These are phyloP conservation scores for Saccharomycopsis phalli DNA, from an alignment of 1,139 yeast species.

Conservation along the genomic window DNA sequence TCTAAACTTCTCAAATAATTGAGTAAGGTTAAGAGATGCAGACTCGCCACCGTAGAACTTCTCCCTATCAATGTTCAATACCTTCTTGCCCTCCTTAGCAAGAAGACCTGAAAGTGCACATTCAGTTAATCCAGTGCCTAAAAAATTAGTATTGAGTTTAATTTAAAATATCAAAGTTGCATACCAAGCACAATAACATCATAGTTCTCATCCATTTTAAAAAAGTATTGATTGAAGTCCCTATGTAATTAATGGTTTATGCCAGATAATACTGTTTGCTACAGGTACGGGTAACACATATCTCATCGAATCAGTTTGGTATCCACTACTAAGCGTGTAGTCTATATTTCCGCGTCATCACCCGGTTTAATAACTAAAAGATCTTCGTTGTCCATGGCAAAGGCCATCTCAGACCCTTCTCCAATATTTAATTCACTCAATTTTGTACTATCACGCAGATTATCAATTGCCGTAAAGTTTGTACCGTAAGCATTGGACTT, in stretches of 20 bases:
- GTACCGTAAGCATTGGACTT: conserved; percentile 11
- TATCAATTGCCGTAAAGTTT: conserved; percentile 7
- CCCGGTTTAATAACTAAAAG: conserved; percentile 17
- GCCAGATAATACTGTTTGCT: not conserved
- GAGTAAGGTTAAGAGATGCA: conserved; percentile 42
- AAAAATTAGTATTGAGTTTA: conserved; percentile 4
- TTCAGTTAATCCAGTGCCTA: conserved; percentile 70
- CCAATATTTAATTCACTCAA: conserved; percentile 3
- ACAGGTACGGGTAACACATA: not conserved
- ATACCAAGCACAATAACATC: conserved; percentile 77
- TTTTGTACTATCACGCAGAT: not conserved
- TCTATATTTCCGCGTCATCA: conserved; percentile 1
- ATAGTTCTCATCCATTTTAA: conserved; percentile 97
- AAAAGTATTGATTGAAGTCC: too few relatives aligned
- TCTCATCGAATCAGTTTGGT: not conserved
- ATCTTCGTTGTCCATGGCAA: conserved; percentile 15
- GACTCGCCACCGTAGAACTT: conserved; percentile 87
- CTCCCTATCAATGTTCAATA: conserved; percentile 90
- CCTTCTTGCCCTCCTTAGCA: conserved; percentile 95
- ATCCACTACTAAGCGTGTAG: not conserved
- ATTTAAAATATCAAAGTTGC: conserved; percentile 21
- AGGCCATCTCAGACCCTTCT: conserved; percentile 17
- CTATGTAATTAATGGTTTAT: too few relatives aligned
- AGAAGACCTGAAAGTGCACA: conserved; percentile 90
- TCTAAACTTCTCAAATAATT: conserved; percentile 65